phyloP scores from a whole-genome alignment of 1,284 basidiomycete genomes.

The Volvariella volvacea region DNA sequence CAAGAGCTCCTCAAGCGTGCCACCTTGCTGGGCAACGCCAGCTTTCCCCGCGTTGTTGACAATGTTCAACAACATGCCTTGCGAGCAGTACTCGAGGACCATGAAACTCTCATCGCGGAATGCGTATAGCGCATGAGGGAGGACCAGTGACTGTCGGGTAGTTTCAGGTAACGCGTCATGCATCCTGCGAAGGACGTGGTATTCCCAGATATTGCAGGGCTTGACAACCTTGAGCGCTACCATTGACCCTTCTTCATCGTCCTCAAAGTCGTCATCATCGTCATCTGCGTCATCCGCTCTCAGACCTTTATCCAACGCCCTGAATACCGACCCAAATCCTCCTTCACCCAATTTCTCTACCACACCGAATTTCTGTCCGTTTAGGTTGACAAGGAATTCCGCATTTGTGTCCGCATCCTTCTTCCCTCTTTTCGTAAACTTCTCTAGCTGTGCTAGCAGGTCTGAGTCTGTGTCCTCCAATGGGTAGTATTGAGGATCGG shows the following conservation, averaged over 20 bases:
- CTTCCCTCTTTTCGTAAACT: slow-evolving; percentile 56
- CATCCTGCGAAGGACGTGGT: slow-evolving; percentile 77
- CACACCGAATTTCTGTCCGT: slow-evolving; percentile 61
- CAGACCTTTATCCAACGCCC: slow-evolving; percentile 58
- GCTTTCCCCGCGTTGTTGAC: slow-evolving; percentile 79
- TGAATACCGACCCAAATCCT: slow-evolving; percentile 93
- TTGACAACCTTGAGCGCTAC: slow-evolving; percentile 92
- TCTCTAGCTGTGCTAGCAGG: slow-evolving; percentile 63
- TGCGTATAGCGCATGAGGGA: slow-evolving; percentile 71
- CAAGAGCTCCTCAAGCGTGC: slow-evolving; percentile 87
- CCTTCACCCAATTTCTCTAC: slow-evolving; percentile 93
- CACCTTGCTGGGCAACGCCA: slow-evolving; percentile 70
- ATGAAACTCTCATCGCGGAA: slow-evolving; percentile 90
- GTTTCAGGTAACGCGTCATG: slow-evolving; percentile 56
- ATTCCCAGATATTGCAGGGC: slow-evolving; percentile 92
- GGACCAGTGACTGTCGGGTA: slow-evolving; percentile 62
- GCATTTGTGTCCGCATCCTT: slow-evolving; percentile 31
- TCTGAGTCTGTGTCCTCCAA: slow-evolving; percentile 45
- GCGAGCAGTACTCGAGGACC: slow-evolving; percentile 81
- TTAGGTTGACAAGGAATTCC: slow-evolving; percentile 44
- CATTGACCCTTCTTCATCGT: slow-evolving; percentile 51
- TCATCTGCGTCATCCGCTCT: slow-evolving; percentile 38
- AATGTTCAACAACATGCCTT: slow-evolving; percentile 90
- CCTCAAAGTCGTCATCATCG: slow-evolving; percentile 52
- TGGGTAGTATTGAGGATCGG: slow-evolving; percentile 65